Conservation (phyloP, 73 alveolate species). For the Paramecium sexaurelia region DNA sequence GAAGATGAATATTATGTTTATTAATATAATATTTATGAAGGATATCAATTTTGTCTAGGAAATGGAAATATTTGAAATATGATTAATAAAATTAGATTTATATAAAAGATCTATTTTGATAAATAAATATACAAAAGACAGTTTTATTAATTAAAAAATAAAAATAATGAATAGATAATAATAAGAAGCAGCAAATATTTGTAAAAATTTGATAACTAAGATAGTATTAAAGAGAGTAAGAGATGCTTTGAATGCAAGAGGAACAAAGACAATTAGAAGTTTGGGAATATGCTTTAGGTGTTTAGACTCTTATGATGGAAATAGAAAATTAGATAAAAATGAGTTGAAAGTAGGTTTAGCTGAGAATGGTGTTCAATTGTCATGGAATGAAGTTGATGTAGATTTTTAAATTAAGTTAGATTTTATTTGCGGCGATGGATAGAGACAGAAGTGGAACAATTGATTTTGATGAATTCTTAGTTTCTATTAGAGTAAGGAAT, state of each 20-base stretch:
- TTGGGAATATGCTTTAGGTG: constrained; percentile 88
- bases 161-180: constrained; percentile 33
- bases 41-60: too few species aligned
- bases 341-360: constrained; percentile 92
- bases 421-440: constrained; percentile 71
- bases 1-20: too few species aligned
- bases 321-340: constrained; percentile 87
- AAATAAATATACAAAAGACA: background rate
- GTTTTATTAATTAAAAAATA: background rate
- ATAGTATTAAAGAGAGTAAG: constrained; percentile 67
- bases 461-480: constrained; percentile 94
- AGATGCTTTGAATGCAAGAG: constrained; percentile 74
- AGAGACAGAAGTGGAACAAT: constrained; percentile 90
- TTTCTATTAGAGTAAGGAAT: constrained; percentile 79
- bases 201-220: background rate
- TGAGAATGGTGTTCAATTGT: constrained; percentile 89
- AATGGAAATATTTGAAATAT: too few species aligned
- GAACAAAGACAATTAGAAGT: constrained; percentile 86
- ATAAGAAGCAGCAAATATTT: constrained; percentile 49
- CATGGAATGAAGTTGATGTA: constrained; percentile 86
- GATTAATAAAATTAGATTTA: background rate
- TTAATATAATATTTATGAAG: too few species aligned
- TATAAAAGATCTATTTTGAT: background rate
- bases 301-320: constrained; percentile 89
- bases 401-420: constrained; percentile 59